Base-by-base conservation (phyloP, 2,329 filamentous ascomycete species). In the Cryphonectria parasitica region DNA sequence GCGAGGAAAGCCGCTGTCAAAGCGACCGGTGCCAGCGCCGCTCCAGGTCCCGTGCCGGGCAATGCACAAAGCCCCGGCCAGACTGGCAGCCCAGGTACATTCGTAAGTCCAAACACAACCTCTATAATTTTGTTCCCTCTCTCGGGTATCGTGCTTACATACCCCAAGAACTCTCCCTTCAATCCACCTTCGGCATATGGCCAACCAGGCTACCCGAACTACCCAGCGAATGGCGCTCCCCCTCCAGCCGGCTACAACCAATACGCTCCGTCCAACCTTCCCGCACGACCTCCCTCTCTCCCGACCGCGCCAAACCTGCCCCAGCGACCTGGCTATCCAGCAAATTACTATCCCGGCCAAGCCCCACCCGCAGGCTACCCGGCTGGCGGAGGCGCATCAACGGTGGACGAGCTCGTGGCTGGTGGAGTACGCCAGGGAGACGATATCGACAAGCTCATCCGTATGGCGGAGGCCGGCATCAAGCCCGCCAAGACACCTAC, bases 391-490 rank as follows among this genome's bases (percentile, higher is more conserved):
- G 8, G 36, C 36, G 80, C 82, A 45, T 82, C 83, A 62, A 81
- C 83, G 17, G 81, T 83, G 68, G 84, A 87, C 75, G 83, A 87
- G 74, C 79, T 85, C 61, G 80, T 83, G 66, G 79, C 84, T 63
- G 81, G 82, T 64, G 83, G 81, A 39, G 79, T 80, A 8, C 78
- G 82, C 70, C 81, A 81, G 52, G 85, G 85, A 68, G 89, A 91
- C 76, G 88, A 90, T 72, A 90, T 91, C 76, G 89, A 91, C 77
- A 84, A 89, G 76, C 79, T 90, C 74, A 91, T 91, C 74, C 86
- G 89, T 66, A 88, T 88, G 83, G 89, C 88, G 1, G 88, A 90
- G 78, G 87, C 87, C 8, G 87, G 88, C 64, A 87, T 89, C 75
- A 86, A 84, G 76, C 84, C 84, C 11, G 78, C 80, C 61, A 83